Conservation (phyloP, 345 rosid genomes). For the Eucalyptus sideroxylon region DNA sequence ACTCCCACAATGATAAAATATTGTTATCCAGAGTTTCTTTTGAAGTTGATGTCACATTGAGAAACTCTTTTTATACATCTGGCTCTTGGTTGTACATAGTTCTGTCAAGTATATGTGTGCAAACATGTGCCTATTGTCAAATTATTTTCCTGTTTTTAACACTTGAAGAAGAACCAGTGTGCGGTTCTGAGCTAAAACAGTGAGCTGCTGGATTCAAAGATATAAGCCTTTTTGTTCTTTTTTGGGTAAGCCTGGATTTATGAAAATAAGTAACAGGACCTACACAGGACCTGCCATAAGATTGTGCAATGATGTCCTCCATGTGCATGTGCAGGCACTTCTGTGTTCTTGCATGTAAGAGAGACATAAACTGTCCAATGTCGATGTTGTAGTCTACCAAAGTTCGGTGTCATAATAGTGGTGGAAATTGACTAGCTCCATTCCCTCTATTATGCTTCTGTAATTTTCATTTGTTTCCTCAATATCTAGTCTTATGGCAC, state of each 20-base stretch:
- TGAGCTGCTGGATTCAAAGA: background rate
- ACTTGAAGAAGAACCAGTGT: background rate
- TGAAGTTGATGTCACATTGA: background rate
- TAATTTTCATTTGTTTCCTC: background rate
- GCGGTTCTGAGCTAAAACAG: background rate
- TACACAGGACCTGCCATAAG: background rate
- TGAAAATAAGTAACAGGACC: background rate
- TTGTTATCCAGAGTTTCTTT: background rate
- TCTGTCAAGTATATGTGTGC: background rate
- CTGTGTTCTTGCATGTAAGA: background rate
- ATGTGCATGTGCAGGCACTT: background rate
- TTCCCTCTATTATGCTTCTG: background rate
- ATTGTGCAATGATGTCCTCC: background rate
- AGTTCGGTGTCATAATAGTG: background rate
- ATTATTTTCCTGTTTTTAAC: background rate
- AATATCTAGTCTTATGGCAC: background rate
- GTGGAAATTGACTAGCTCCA: background rate
- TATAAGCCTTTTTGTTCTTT: background rate
- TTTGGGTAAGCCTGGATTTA: background rate
- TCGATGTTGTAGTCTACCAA: background rate
- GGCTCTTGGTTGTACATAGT: background rate
- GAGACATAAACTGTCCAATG: background rate
- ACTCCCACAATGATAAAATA: background rate
- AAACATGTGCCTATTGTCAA: background rate
- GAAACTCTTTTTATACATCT: background rate